Evolutionary conservation across 805 yeast species (phyloP).

Genomic region (Komagataella populi): DNA sequence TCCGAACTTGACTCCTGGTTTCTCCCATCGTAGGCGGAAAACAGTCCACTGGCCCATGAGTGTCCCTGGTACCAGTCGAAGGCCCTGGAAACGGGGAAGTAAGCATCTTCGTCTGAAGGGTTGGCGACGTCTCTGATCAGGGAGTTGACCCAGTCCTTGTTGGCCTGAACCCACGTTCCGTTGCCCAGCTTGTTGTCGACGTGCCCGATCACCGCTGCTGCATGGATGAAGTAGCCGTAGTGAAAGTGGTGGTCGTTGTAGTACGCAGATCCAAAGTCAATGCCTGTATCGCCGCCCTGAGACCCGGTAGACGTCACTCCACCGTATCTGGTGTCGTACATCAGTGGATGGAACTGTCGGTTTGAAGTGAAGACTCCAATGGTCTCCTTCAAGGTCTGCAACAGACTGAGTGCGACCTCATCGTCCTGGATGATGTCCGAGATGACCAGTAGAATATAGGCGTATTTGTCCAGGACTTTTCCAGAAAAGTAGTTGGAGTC

Average conservation of each 20-base stretch:
- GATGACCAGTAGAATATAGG: slow-evolving; percentile 38
- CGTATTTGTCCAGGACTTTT: slow-evolving; percentile 41
- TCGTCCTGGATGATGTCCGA: slow-evolving; percentile 29
- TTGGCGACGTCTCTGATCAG: slow-evolving; percentile 58
- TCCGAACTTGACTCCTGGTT: slow-evolving; percentile 67
- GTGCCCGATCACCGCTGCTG: slow-evolving; percentile 48
- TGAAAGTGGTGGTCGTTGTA: slow-evolving; percentile 50
- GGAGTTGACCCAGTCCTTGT: slow-evolving; percentile 38
- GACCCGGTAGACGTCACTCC: slow-evolving; percentile 44
- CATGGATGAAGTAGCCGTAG: slow-evolving; percentile 41
- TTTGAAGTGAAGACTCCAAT: slow-evolving; percentile 25
- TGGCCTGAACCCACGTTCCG: slow-evolving; percentile 39
- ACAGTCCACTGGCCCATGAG: slow-evolving; percentile 68
- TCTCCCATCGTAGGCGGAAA: slow-evolving; percentile 60
- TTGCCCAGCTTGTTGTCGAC: slow-evolving; percentile 31
- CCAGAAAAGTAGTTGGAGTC: slow-evolving; percentile 38
- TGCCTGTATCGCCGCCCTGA: slow-evolving; percentile 26
- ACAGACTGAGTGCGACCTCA: slow-evolving; percentile 32
- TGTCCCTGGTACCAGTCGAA: slow-evolving; percentile 73
- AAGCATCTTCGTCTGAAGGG: slow-evolving; percentile 36
- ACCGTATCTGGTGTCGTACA: slow-evolving; percentile 39
- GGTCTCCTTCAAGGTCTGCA: slow-evolving; percentile 31
- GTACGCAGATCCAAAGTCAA: slow-evolving; percentile 36
- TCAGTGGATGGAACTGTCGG: slow-evolving; percentile 32
- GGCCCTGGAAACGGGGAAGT: slow-evolving; percentile 53